phyloP scores from a whole-genome alignment of 805 yeast species.

The Metschnikowia vanudenii region DNA sequence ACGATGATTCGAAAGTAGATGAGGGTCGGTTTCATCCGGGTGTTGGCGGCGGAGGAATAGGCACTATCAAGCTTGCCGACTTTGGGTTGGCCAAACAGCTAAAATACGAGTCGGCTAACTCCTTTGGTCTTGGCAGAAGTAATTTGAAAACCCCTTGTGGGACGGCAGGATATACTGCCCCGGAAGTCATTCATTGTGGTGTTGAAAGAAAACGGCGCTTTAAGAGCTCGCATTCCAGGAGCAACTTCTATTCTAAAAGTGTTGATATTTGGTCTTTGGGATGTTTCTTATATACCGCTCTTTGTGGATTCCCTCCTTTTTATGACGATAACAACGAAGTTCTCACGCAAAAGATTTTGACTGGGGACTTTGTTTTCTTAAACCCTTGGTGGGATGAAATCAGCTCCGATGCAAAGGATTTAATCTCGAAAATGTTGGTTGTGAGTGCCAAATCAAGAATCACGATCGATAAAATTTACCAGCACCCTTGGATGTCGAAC shows the following conservation, averaged over 20 bases:
- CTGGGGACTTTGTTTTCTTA: slow-evolving; percentile 71
- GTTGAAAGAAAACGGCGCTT: slow-evolving; percentile 57
- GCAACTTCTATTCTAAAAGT: slow-evolving; percentile 66
- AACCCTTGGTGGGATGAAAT: slow-evolving; percentile 92
- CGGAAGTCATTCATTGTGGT: slow-evolving; percentile 77
- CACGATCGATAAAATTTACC: slow-evolving; percentile 66
- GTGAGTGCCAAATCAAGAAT: slow-evolving; percentile 69
- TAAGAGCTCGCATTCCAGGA: slow-evolving; percentile 15
- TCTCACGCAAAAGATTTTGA: slow-evolving; percentile 75
- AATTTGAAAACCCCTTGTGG: slow-evolving; percentile 98
- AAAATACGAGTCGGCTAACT: slow-evolving; percentile 52
- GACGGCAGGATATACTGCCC: slow-evolving; percentile 97
- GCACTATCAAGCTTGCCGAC: slow-evolving; percentile 86
- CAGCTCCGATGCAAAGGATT: slow-evolving; percentile 61
- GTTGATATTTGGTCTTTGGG: slow-evolving; percentile 99
- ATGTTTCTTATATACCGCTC: slow-evolving; percentile 86
- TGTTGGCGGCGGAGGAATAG: slow-evolving; percentile 91
- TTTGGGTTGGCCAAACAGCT: slow-evolving; percentile 92
- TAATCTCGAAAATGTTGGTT: slow-evolving; percentile 64
- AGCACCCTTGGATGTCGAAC: slow-evolving; percentile 68
- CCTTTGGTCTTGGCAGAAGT: slow-evolving; percentile 8
- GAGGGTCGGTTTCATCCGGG: slow-evolving; percentile 84
- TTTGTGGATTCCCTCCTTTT: slow-evolving; percentile 98
- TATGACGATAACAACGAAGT: slow-evolving; percentile 78
- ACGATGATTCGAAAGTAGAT: slow-evolving; percentile 71